Conservation (phyloP, 208 protist species). For the Trypanosoma congolense region DNA sequence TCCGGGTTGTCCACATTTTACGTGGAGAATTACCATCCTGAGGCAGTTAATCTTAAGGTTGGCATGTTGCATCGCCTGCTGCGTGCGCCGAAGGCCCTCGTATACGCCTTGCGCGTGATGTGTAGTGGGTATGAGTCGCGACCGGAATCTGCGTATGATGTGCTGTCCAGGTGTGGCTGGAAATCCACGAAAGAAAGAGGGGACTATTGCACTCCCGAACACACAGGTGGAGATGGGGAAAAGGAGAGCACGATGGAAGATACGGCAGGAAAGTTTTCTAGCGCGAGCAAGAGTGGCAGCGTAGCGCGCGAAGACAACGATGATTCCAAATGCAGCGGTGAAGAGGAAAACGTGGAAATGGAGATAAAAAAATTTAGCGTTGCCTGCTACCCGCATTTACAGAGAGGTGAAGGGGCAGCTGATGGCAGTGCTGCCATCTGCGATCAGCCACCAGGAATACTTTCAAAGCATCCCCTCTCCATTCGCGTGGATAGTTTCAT, state of each 20-base stretch:
- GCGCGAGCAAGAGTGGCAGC: background rate
- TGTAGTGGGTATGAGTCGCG: slow-evolving; percentile 41
- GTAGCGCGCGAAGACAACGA: background rate
- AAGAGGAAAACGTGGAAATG: background rate
- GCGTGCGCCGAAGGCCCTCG: slow-evolving; percentile 52
- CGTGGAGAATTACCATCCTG: slow-evolving; percentile 48
- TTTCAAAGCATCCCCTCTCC: slow-evolving; percentile 19
- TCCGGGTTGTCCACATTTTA: slow-evolving; percentile 53
- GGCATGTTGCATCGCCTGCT: slow-evolving; percentile 78
- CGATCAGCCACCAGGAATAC: background rate
- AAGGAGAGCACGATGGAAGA: background rate
- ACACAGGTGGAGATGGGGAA: background rate
- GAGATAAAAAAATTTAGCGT: background rate
- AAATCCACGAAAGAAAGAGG: background rate
- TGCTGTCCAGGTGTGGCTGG: background rate
- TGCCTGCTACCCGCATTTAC: background rate
- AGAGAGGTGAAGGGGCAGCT: background rate
- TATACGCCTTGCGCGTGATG: slow-evolving; percentile 57
- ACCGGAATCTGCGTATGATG: slow-evolving; percentile 20
- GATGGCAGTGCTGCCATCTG: background rate
- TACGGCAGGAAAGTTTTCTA: background rate
- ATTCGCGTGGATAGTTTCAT: slow-evolving; percentile 61
- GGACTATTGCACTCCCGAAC: background rate
- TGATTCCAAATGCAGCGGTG: background rate
- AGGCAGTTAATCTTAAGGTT: slow-evolving; percentile 63